Percentiles rank a stretch among this genome's conserved stretches.
Conservation (phyloP, 805 yeast species). For the Barnettozyma salicaria region DNA sequence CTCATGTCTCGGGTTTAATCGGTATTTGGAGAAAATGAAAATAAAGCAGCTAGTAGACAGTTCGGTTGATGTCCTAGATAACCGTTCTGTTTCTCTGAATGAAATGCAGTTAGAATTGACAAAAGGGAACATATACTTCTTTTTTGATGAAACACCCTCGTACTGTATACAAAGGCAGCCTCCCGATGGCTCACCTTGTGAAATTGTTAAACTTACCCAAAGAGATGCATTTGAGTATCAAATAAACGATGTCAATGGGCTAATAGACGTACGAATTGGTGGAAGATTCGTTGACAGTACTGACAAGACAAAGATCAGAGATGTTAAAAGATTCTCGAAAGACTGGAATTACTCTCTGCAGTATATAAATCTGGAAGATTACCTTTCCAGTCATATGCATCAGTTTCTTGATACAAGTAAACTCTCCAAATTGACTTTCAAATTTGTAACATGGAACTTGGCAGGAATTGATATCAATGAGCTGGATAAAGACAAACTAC, state of each 20-base stretch:
- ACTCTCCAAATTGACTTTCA: slow-evolving; percentile 18
- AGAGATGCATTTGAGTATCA: slow-evolving; percentile 5
- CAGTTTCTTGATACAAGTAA: slow-evolving; percentile 17
- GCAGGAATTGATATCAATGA: slow-evolving; percentile 24
- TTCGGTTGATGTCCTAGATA: too few species aligned
- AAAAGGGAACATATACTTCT: slow-evolving; percentile 4
- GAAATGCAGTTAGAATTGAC: slow-evolving; percentile 7
- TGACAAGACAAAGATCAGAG: not conserved
- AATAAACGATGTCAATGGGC: slow-evolving; percentile 6
- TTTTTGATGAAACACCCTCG: slow-evolving; percentile 8
- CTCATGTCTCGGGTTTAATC: too few species aligned
- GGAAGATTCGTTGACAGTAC: slow-evolving; percentile 5
- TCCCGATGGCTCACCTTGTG: slow-evolving; percentile 2
- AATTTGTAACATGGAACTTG: slow-evolving; percentile 37
- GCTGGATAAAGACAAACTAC: slow-evolving; percentile 15
- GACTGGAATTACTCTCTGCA: slow-evolving; percentile 8
- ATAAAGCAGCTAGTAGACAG: too few species aligned
- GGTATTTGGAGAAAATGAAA: too few species aligned
- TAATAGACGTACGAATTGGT: slow-evolving; percentile 5
- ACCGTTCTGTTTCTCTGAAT: too few species aligned
- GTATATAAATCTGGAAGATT: slow-evolving; percentile 13
- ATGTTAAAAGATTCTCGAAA: slow-evolving; percentile 5
- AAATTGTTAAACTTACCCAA: slow-evolving; percentile 2
- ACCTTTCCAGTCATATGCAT: slow-evolving; percentile 13
- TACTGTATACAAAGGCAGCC: slow-evolving; percentile 1